These are phyloP conservation scores for Calonectria fujianensis DNA, from an alignment of 2,329 filamentous ascomycete genomes.

Conservation along the genomic window DNA sequence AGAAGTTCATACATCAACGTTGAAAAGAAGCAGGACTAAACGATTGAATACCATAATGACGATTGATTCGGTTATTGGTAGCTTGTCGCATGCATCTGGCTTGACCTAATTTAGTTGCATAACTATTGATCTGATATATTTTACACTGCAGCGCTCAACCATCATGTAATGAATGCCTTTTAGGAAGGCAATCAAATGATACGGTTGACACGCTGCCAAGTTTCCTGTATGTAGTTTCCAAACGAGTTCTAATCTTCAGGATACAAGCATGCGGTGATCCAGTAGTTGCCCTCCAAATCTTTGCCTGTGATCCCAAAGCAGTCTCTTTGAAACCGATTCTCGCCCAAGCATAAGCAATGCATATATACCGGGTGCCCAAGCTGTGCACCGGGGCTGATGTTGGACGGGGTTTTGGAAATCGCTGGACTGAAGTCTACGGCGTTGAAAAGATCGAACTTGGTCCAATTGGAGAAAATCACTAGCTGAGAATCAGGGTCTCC, in stretches of 20 bases:
- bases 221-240: background rate
- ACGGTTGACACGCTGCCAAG: background rate
- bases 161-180: background rate
- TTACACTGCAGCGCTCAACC: no score
- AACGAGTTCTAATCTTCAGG: slow-evolving; percentile 7
- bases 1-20: background rate
- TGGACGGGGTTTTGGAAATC: background rate
- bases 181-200: background rate
- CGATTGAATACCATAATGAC: background rate
- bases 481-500: background rate
- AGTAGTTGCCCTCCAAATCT: background rate
- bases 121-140: background rate
- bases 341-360: background rate
- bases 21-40: background rate
- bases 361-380: background rate
- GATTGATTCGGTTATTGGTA: background rate
- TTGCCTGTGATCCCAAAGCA: slow-evolving; percentile 5
- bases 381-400: background rate
- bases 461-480: slow-evolving; percentile 5
- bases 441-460: background rate
- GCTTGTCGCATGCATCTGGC: background rate
- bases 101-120: background rate
- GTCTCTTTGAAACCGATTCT: slow-evolving; percentile 17
- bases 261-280: background rate
- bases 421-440: background rate